Evolutionary conservation across 805 yeast genomes (phyloP).

Genomic region (Lipomyces sp.): DNA sequence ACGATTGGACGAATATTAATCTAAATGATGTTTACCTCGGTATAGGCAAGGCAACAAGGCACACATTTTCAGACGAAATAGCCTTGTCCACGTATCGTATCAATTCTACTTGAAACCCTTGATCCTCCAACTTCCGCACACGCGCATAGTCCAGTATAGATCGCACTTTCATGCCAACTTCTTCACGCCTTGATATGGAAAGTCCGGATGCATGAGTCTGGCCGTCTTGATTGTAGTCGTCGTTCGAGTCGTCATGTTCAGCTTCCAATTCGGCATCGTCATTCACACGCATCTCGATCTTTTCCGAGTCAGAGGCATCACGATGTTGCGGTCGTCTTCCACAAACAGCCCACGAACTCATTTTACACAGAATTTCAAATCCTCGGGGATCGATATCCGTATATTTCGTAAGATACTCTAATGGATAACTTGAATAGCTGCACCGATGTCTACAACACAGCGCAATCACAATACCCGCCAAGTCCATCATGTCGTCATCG

Average conservation of each 20-base stretch:
- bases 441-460: conserved; percentile 94
- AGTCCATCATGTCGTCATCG: neutral
- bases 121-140: conserved; percentile 51
- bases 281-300: neutral
- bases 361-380: conserved; percentile 57
- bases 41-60: conserved; percentile 47
- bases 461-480: conserved; percentile 71
- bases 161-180: conserved; percentile 70
- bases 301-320: neutral
- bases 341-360: conserved; percentile 89
- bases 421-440: conserved; percentile 58
- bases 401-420: conserved; percentile 36
- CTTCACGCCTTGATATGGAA: conserved; percentile 55
- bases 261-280: conserved; percentile 11
- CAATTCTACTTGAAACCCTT: conserved; percentile 50
- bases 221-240: conserved; percentile 41
- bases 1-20: too few relatives aligned
- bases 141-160: conserved; percentile 77
- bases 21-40: neutral
- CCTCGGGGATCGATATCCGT: conserved; percentile 40
- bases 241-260: conserved; percentile 37
- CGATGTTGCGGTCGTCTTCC: conserved; percentile 53
- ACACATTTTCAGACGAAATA: conserved; percentile 73
- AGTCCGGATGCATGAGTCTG: conserved; percentile 56
- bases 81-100: conserved; percentile 62